Evolutionary conservation across 345 rosid species (phyloP).

Genomic region (Citrus hindsii): DNA sequence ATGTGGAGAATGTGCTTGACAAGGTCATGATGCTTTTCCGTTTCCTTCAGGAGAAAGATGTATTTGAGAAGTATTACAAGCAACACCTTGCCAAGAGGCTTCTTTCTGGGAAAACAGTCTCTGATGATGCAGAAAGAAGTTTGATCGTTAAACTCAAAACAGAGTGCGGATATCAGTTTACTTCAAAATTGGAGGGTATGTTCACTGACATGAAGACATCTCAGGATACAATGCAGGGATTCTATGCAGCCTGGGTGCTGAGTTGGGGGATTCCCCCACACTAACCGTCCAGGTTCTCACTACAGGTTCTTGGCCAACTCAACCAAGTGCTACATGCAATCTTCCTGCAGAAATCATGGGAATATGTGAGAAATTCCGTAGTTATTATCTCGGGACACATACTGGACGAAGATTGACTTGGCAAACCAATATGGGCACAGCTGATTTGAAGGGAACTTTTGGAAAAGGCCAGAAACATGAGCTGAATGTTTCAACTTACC

Average conservation of each 20-base stretch:
- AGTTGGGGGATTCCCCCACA: conserved; percentile 59
- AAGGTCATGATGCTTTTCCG: conserved; percentile 81
- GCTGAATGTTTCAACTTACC: conserved; percentile 70
- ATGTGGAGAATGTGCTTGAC: conserved; percentile 56
- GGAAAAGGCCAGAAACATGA: conserved; percentile 80
- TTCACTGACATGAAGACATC: conserved; percentile 79
- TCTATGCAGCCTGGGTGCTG: conserved; percentile 42
- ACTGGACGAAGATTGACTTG: conserved; percentile 68
- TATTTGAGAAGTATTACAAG: conserved; percentile 68
- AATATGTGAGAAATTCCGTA: conserved; percentile 60
- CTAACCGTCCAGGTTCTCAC: conserved; percentile 66
- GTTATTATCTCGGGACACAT: conserved; percentile 64
- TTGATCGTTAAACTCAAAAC: conserved; percentile 73
- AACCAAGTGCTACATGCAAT: conserved; percentile 54
- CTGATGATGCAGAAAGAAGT: conserved; percentile 82
- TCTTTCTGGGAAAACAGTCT: conserved; percentile 59
- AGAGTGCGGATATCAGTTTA: conserved; percentile 72
- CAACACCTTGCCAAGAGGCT: conserved; percentile 75
- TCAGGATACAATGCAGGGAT: conserved; percentile 70
- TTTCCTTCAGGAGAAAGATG: conserved; percentile 74
- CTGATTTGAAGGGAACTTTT: conserved; percentile 62
- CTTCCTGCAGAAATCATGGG: conserved; percentile 59
- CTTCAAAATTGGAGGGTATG: conserved; percentile 74
- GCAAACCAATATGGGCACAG: conserved; percentile 82
- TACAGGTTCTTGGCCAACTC: conserved; percentile 80